Evolutionary conservation across 2,329 filamentous ascomycete species (phyloP).

Genomic region (Epichloe uncinata): DNA sequence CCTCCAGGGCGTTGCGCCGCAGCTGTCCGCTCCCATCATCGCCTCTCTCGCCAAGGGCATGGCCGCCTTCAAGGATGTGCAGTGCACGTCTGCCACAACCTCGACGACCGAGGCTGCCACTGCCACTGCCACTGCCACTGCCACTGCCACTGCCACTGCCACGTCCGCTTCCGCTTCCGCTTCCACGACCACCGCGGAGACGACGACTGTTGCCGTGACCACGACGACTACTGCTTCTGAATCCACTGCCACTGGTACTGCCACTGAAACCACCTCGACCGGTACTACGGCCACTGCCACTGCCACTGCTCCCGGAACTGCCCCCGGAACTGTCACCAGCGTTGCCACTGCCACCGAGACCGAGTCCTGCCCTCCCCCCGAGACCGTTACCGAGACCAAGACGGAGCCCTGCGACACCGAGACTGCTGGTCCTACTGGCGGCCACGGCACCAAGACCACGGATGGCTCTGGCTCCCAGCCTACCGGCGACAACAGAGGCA

Average conservation of each 20-base stretch:
- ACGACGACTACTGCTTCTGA: background rate
- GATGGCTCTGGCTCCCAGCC: background rate
- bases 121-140: too few relatives aligned
- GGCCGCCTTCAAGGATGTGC: constrained; percentile 2
- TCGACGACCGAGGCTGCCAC: background rate
- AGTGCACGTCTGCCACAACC: background rate
- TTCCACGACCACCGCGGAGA: background rate
- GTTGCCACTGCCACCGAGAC: background rate
- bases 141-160: background rate
- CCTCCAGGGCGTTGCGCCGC: background rate
- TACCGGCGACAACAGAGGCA: background rate
- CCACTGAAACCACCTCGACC: background rate
- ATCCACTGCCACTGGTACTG: background rate
- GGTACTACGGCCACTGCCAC: background rate
- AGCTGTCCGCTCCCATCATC: background rate
- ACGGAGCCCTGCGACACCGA: background rate
- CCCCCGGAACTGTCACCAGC: background rate
- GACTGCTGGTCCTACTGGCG: background rate
- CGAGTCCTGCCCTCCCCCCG: background rate
- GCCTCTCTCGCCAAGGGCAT: background rate
- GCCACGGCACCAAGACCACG: background rate
- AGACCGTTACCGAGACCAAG: background rate
- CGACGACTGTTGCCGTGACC: too few relatives aligned
- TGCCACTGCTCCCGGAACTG: background rate
- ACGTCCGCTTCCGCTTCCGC: too few relatives aligned